Base-by-base conservation (phyloP, 306 rosid genomes). In the Acmispon strigosus region DNA sequence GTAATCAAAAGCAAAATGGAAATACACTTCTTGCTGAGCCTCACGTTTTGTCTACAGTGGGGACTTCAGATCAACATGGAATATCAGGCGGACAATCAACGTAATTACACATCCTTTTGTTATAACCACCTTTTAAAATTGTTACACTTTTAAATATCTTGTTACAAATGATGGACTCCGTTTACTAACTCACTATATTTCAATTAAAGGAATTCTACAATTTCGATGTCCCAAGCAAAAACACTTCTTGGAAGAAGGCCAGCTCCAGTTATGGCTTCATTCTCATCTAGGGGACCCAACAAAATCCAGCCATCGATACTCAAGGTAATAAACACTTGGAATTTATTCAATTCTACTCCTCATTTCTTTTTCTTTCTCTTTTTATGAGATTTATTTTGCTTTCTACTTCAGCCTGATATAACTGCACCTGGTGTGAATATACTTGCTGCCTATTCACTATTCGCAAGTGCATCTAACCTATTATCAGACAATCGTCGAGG, bases 361-460 rank as follows among this genome's bases (percentile, higher is more conserved):
- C 8, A 11, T 7, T 8, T 62, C 18, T 60, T 13, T 36, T 72
- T 14, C 17, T 37, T 50, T 12, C 10, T 9, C 37, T 32, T 39
- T 39, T 39, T 8, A 50, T 14, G 22, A 18, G 9, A 5, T 14
- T 51, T 7, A 9, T n/a, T 61, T 17, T 49, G 61, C 8, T n/a
- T 49, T 41, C 0, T 17, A 19, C 19, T 29, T 27, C 10, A 77
- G 81, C 81, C 81, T 43, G 96, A 90, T 78, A 72, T 90, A 18
- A 84, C 76, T 58, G 83, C 83, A 0, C 83, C 83, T 0, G 79
- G 83, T 4, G 79, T 79, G 27, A 66, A 73, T 54, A 85, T 90
- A 69, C 75, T 90, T 20, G 84, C 90, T 11, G 78, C 96, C 3
- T 87, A 32, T 62, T 54, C 84, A 2, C 44, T 62, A 69, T 90